phyloP scores from a whole-genome alignment of 1,139 yeast genomes.

The Taphrina deformans region DNA sequence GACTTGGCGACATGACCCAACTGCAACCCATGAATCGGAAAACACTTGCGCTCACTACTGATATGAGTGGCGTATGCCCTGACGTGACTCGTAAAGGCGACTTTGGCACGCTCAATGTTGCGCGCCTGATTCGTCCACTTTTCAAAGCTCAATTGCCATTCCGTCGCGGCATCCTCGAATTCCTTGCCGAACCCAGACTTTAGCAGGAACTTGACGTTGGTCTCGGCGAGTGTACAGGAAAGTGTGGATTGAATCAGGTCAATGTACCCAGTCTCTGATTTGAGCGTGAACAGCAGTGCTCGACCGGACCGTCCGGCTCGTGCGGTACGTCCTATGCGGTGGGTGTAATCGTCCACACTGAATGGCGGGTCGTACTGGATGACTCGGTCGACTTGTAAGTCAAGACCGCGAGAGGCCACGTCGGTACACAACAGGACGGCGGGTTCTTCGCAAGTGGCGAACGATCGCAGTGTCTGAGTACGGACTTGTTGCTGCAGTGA shows the following conservation, averaged over 20 bases:
- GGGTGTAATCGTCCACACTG: constrained; percentile 88
- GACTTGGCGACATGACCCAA: constrained; percentile 94
- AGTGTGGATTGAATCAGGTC: constrained; percentile 25
- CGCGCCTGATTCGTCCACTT: constrained; percentile 64
- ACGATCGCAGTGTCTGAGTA: constrained; percentile 69
- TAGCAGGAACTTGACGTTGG: constrained; percentile 46
- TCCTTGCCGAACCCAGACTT: constrained; percentile 56
- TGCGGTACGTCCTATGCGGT: constrained; percentile 95
- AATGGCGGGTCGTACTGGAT: constrained; percentile 88
- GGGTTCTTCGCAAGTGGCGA: constrained; percentile 50
- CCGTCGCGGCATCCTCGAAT: constrained; percentile 95
- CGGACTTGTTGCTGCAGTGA: constrained; percentile 80
- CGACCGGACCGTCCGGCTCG: constrained; percentile 79
- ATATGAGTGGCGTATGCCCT: constrained; percentile 97
- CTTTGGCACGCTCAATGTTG: constrained; percentile 63
- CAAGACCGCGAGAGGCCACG: constrained; percentile 91
- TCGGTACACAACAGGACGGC: constrained; percentile 84
- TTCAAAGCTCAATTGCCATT: constrained; percentile 90
- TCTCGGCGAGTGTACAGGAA: constrained; percentile 1
- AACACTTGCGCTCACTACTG: constrained; percentile 69
- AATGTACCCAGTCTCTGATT: constrained; percentile 87
- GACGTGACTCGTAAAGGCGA: constrained; percentile 83
- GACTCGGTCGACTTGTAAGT: constrained; percentile 72
- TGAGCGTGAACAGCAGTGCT: constrained; percentile 75
- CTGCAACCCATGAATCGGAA: constrained; percentile 79